These are phyloP conservation scores for Entomortierella chlamydospora DNA, from an alignment of 192 early-diverging fungal species.

Conservation along the genomic window DNA sequence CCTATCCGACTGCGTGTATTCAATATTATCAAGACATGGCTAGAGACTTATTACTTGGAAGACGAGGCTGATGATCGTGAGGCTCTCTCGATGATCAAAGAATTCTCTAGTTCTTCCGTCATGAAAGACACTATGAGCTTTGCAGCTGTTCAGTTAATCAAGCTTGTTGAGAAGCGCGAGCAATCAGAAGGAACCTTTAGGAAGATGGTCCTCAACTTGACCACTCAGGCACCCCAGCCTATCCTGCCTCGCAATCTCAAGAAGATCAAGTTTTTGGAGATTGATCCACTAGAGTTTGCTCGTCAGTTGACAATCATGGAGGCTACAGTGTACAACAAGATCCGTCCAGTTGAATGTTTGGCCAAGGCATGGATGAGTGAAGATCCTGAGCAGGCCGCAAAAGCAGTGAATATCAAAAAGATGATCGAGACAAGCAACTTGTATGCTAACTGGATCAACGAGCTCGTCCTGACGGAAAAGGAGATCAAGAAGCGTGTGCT, in stretches of 20 bases:
- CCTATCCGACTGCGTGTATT: conserved; percentile 91
- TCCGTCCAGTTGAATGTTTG: conserved; percentile 89
- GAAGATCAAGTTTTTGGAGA: conserved; percentile 82
- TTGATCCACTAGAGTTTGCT: conserved; percentile 93
- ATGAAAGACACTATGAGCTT: conserved; percentile 74
- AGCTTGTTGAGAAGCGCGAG: conserved; percentile 74
- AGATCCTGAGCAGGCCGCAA: conserved; percentile 60
- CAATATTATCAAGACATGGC: conserved; percentile 93
- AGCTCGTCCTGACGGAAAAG: conserved; percentile 82
- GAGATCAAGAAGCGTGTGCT: conserved; percentile 82
- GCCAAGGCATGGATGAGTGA: conserved; percentile 87
- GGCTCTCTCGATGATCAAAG: conserved; percentile 71
- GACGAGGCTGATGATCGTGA: conserved; percentile 69
- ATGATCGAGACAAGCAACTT: conserved; percentile 87
- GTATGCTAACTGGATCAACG: conserved; percentile 88
- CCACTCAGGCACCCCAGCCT: conserved; percentile 75
- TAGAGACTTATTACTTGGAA: conserved; percentile 87
- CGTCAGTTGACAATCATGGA: conserved; percentile 96
- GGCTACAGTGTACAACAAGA: conserved; percentile 77
- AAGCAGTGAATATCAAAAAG: conserved; percentile 87
- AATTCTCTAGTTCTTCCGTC: conserved; percentile 72
- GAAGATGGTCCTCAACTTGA: conserved; percentile 74
- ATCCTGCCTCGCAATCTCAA: conserved; percentile 84
- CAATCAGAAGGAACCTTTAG: conserved; percentile 67
- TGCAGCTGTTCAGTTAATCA: conserved; percentile 71